These are phyloP conservation scores for Choanephora cucurbitarum DNA, from an alignment of 371 early-diverging fungal genomes.

Conservation along the genomic window DNA sequence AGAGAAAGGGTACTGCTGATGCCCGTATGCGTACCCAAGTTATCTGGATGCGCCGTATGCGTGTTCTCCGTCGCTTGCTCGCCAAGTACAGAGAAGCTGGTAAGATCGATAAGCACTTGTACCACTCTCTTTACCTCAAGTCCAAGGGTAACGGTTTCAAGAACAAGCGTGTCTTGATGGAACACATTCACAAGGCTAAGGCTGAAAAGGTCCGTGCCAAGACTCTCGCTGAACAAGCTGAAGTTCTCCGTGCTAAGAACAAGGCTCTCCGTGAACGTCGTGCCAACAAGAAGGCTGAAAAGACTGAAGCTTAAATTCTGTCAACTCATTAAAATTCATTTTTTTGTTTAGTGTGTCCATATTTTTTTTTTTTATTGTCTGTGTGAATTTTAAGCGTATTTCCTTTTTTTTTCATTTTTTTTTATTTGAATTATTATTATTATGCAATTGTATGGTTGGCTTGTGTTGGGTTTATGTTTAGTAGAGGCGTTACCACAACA, in stretches of 20 bases:
- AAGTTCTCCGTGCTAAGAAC: constrained; percentile 96
- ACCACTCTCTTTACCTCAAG: constrained; percentile 98
- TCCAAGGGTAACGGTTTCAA: constrained; percentile 99
- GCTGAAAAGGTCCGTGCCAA: constrained; percentile 97
- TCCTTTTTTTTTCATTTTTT: neutral
- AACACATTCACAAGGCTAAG: constrained; percentile 99
- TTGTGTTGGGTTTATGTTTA: neutral
- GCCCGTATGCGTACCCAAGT: constrained; percentile 98
- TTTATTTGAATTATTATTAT: neutral
- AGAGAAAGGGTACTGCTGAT: constrained; percentile 98
- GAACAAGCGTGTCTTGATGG: constrained; percentile 99
- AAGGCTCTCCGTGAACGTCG: constrained; percentile 97
- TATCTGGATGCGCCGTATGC: constrained; percentile 99
- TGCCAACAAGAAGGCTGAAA: constrained; percentile 84
- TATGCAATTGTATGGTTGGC: neutral
- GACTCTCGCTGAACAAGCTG: constrained; percentile 97
- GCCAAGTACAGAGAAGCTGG: constrained; percentile 98
- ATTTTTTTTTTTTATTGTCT: neutral
- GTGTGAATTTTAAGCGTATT: neutral
- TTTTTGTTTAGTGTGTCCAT: no score
- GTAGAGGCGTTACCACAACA: constrained; percentile 12
- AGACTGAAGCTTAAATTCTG: constrained; percentile 15
- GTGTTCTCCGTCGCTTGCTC: constrained; percentile 97
- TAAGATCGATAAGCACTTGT: constrained; percentile 98
- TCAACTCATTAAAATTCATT: no score